These are phyloP conservation scores for Teratosphaeria nubilosa DNA, from an alignment of 2,329 filamentous ascomycete genomes.

Conservation along the genomic window DNA sequence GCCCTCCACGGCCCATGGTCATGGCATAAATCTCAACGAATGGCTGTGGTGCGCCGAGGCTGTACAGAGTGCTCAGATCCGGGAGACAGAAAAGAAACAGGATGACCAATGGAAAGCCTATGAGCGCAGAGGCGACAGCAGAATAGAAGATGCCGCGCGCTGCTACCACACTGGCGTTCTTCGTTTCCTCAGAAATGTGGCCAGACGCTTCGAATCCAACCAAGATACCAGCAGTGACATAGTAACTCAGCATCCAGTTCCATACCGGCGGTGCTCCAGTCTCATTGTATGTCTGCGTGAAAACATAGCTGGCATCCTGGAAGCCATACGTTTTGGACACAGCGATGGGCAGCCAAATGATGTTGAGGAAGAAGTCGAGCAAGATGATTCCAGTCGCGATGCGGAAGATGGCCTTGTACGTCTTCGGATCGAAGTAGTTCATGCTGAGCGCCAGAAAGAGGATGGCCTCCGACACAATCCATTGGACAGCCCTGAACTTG, in stretches of 20 bases:
- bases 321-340: constrained; percentile 48
- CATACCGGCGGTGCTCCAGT: constrained; percentile 42
- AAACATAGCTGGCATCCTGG: constrained; percentile 48
- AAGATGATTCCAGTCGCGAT: constrained; percentile 42
- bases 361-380: constrained; percentile 49
- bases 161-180: constrained; percentile 46
- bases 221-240: constrained; percentile 50
- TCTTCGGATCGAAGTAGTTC: constrained; percentile 30
- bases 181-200: constrained; percentile 52
- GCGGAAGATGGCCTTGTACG: constrained; percentile 42
- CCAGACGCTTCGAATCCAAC: constrained; percentile 54
- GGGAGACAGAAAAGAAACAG: constrained; percentile 52
- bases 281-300: constrained; percentile 50
- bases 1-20: constrained; percentile 45
- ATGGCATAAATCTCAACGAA: constrained; percentile 50
- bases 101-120: constrained; percentile 47
- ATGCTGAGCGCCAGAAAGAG: constrained; percentile 32
- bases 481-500: constrained; percentile 51
- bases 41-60: constrained; percentile 46
- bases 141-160: constrained; percentile 53
- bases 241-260: constrained; percentile 55
- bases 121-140: constrained; percentile 46
- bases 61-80: constrained; percentile 43
- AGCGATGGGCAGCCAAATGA: constrained; percentile 52
- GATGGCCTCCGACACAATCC: constrained; percentile 43